Base-by-base conservation (phyloP, 805 yeast genomes). In the Debaryomyces maramus region DNA sequence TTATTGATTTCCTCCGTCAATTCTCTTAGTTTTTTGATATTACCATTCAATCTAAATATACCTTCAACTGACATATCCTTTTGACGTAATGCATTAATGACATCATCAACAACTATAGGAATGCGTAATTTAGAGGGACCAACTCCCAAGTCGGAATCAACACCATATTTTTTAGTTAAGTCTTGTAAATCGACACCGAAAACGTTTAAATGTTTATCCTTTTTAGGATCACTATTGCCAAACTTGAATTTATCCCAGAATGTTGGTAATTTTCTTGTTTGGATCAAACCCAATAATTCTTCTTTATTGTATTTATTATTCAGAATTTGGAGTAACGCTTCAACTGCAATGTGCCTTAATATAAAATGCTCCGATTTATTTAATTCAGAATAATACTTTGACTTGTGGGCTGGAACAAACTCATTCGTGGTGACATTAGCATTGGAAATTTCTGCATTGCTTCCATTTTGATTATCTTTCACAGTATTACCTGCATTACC, bases 31-130 rank as follows among this genome's bases (percentile, higher is more conserved):
- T 86, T 76, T 52, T 89, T 81, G 55, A 93, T 90, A 58, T 93
- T 93, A 55, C 99, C 99, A 58, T 93, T 93, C 56, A 90, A 85
- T 53, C 99, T 79, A 75, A 93, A 93, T 4, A 93, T 84, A 44
- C 99, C 99, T 62, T 93, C 99, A 21, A 83, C 89, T 3, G 97
- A 87, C 84, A 91, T 80, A 63, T 93, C 98, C 72, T 87, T 88
- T 44, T 85, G 91, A 38, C 87, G 78, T 70, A 93, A 77, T 0
- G 95, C 86, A 21, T 80, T 77, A 24, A 93, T 80, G 13, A 90
- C 68, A 53, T 93, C 98, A 53, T 91, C 98, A 31, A 93, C 73
- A 27, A 93, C 70, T 34, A 87, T 74, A 0, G 99, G 99, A 30
- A 93, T 85, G 26, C 81, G 75, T 31, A 93, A 73, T 48, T 81